Base-by-base conservation (phyloP, 768 basidiomycete species). In the Chiua virens region DNA sequence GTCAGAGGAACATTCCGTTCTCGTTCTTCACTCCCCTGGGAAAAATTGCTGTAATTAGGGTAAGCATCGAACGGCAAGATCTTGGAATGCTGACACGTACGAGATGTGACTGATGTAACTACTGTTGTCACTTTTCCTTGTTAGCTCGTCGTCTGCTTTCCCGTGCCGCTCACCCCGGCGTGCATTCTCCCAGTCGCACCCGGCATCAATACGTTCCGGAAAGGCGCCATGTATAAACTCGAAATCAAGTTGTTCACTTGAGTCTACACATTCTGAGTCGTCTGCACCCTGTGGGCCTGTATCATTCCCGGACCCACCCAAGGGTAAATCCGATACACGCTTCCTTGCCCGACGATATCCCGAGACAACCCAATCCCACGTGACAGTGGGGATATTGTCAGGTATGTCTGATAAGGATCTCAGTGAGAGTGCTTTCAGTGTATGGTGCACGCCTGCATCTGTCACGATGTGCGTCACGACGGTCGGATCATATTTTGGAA, bases 391-490 rank as follows among this genome's bases (percentile, higher is more conserved):
- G 11, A 88, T 83, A 38, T 79, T 70, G n/a, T 74, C 63, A 5
- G 88, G 87, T 39, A 91, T 83, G 5, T 87, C 78, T 8, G 64
- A 67, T 15, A 85, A 64, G 6, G 52, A 66, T 57, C 75, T 80
- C 20, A 86, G 59, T 2, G 80, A 80, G 4, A 86, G 68, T 1
- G 75, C 67, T 15, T 47, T 55, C n/a, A 72, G 48, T 3, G 74
- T 67, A 6, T 54, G 49, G 23, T 55, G 60, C 51, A 59, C 42
- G 18, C 53, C 55, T 3, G 60, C 58, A 45, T 81, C 82, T 8
- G 82, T 81, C 28, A 91, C 74, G 46, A 92, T 83, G 58, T 89
- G 86, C 4, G 89, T 89, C 25, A 86, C 79, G 8, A 64, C 54
- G 5, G 60, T 54, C 3, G 80, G 70, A 54, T 90, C 82, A 58